Conservation (phyloP, 108 stramenopile species). For the Schizochytrium sp. region DNA sequence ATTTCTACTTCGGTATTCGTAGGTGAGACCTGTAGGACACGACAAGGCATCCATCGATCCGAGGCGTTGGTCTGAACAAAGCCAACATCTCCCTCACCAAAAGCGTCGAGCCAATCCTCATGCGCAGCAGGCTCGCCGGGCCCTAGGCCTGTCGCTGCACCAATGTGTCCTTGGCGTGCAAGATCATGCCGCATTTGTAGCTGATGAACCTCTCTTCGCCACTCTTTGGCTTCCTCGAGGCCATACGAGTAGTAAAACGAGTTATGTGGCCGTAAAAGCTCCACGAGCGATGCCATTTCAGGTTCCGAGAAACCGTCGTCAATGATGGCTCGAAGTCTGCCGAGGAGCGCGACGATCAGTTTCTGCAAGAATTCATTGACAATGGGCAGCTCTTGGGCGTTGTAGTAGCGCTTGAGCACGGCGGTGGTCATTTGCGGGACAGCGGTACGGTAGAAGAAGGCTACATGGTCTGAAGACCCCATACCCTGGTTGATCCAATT, state of each 20-base stretch:
- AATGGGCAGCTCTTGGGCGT: neutral
- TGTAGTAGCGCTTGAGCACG: neutral
- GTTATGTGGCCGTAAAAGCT: neutral
- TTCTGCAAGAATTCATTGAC: neutral
- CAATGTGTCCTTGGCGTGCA: too few relatives aligned
- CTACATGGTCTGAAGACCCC: neutral
- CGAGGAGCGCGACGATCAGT: neutral
- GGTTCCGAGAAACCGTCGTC: neutral
- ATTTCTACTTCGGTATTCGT: neutral
- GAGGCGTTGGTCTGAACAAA: neutral
- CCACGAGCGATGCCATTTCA: neutral
- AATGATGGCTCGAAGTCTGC: neutral
- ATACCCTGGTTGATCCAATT: neutral
- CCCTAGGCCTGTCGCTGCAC: too few relatives aligned
- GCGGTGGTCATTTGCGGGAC: neutral
- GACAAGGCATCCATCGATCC: neutral
- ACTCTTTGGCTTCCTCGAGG: neutral
- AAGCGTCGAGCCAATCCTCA: neutral
- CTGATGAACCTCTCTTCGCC: neutral
- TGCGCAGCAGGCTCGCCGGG: neutral
- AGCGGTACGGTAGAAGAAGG: neutral
- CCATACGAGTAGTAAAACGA: neutral
- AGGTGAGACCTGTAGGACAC: neutral
- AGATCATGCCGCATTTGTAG: neutral
- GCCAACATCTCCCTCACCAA: neutral